Base-by-base conservation (phyloP, 495 filamentous ascomycete species). In the Penicillium riverlandense region DNA sequence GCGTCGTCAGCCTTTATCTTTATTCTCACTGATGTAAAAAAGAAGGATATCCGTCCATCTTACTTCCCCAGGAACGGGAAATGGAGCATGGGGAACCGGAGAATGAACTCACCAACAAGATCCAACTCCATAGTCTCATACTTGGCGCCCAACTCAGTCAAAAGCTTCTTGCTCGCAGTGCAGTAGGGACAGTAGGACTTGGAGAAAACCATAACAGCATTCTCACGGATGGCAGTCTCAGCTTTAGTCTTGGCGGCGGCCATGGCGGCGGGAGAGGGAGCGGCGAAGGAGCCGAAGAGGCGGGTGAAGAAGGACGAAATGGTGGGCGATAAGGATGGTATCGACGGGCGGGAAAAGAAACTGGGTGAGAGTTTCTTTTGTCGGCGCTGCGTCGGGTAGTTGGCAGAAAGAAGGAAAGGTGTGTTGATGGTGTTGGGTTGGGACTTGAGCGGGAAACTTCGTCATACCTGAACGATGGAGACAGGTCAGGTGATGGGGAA, bases 181-280 rank as follows among this genome's bases (percentile, higher is more conserved):
- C 91, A 97, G 79, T 95, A 91, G n/a, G 91, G 90, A 77, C 92
- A 99, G 70, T 85, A 95, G 11, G 84, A 87, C 71, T 99, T 99
- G 63, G 80, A 86, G 78, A 98, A 98, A 52, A 98, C 85, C 48
- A 90, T 87, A 57, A 97, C 92, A 48, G 82, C 75, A 68, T 97
- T 91, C 52, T 96, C 85, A 60, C 95, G 78, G 59, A 99, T 96
- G 67, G 96, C 82, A 48, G 57, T 59, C 67, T 95, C 83, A 37
- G 87, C 90, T 64, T 91, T 91, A 45, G 78, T 78, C 70, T 87
- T 90, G 48, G 90, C 88, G 66, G 85, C 81, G 55, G 89, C 85
- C 84, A 90, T 90, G 54, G 63, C 78, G 59, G 75, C 71, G 52
- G 86, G 72, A 44, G 72, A 68, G 16, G 63, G 48, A 50, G 72